Evolutionary conservation across 257 asterid species (phyloP).

Genomic region (Coffea eugenioides): DNA sequence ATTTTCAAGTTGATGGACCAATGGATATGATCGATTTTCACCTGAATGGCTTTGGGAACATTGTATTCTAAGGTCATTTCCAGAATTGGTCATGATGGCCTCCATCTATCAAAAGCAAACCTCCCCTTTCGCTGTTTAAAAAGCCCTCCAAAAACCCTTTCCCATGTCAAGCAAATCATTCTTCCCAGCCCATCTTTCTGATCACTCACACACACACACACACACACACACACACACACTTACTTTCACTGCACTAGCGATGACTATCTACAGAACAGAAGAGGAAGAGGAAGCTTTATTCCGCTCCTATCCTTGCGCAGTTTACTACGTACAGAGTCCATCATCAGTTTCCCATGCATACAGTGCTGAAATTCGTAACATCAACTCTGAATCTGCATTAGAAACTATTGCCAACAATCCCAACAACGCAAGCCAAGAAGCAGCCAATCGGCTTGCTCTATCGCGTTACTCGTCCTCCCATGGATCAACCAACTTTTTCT

Average conservation of each 20-base stretch:
- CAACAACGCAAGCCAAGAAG: neutral
- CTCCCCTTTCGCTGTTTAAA: slow-evolving; percentile 27
- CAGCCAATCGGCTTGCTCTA: slow-evolving; percentile 25
- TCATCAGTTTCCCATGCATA: slow-evolving; percentile 49
- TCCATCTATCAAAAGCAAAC: slow-evolving; percentile 24
- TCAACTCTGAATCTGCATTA: slow-evolving; percentile 10
- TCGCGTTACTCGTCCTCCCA: slow-evolving; percentile 58
- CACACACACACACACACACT: too few species aligned
- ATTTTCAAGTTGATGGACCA: neutral
- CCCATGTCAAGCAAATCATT: slow-evolving; percentile 4
- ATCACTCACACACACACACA: neutral
- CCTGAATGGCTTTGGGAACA: neutral
- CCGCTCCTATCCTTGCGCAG: slow-evolving; percentile 50
- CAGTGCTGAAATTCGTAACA: slow-evolving; percentile 18
- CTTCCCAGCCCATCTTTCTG: neutral
- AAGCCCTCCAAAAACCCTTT: slow-evolving; percentile 18
- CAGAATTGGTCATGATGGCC: slow-evolving; percentile 17
- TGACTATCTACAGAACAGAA: slow-evolving; percentile 41
- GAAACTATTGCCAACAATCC: slow-evolving; percentile 8
- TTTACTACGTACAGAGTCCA: slow-evolving; percentile 75
- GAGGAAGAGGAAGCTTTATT: slow-evolving; percentile 66
- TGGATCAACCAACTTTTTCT: slow-evolving; percentile 49
- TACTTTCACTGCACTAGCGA: slow-evolving; percentile 4
- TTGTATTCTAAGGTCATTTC: neutral
- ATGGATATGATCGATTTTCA: neutral